Percentiles rank a stretch among this genome's conserved stretches.
Conservation (phyloP, 768 basidiomycete species). For the Podaxis carcinomalis region DNA sequence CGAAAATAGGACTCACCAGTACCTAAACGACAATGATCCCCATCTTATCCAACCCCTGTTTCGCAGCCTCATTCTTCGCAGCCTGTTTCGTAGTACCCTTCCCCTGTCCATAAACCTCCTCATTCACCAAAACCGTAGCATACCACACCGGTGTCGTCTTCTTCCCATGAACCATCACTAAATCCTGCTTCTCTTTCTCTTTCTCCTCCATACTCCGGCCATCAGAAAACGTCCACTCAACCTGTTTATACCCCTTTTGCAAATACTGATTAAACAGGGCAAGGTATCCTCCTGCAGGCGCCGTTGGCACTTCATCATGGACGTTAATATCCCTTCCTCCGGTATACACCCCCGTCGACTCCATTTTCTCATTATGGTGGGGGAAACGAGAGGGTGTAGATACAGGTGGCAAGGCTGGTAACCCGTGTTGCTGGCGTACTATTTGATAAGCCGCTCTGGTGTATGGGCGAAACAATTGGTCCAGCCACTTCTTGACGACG, state of each 20-base stretch:
- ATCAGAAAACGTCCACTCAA: slow-evolving; percentile 73
- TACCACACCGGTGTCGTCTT: slow-evolving; percentile 76
- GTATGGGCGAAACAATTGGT: slow-evolving; percentile 60
- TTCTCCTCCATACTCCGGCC: slow-evolving; percentile 14
- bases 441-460: slow-evolving; percentile 53
- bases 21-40: slow-evolving; percentile 36
- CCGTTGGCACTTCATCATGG: slow-evolving; percentile 13
- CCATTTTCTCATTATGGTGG: slow-evolving; percentile 6
- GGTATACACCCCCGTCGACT: neutral
- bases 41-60: slow-evolving; percentile 58
- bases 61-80: slow-evolving; percentile 79
- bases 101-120: slow-evolving; percentile 55
- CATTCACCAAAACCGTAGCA: slow-evolving; percentile 60
- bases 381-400: neutral
- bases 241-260: slow-evolving; percentile 47
- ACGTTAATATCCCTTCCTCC: neutral
- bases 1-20: slow-evolving; percentile 34
- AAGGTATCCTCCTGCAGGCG: slow-evolving; percentile 54
- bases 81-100: slow-evolving; percentile 74
- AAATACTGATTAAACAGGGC: slow-evolving; percentile 78
- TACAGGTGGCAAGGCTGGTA: slow-evolving; percentile 37
- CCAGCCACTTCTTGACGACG: slow-evolving; percentile 55
- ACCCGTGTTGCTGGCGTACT: slow-evolving; percentile 64
- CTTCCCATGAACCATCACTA: slow-evolving; percentile 34
- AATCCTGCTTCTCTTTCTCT: slow-evolving; percentile 18